These are phyloP conservation scores for Mortierella polycephala DNA, from an alignment of 371 early-diverging fungal genomes.

Conservation along the genomic window DNA sequence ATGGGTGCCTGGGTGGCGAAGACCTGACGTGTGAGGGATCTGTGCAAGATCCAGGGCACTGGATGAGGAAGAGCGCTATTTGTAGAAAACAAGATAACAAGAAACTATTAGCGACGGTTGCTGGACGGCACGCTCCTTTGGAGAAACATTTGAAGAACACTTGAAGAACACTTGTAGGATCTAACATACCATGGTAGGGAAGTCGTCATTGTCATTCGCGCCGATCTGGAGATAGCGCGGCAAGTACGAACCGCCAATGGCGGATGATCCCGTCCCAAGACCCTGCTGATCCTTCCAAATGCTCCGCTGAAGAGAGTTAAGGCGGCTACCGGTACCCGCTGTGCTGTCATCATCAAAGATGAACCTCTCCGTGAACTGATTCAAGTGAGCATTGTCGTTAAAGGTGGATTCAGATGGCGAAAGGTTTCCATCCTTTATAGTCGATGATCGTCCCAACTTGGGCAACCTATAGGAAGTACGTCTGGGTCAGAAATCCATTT, in stretches of 20 bases:
- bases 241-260: conserved; percentile 43
- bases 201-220: conserved; percentile 53
- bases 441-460: conserved; percentile 37
- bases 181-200: conserved; percentile 45
- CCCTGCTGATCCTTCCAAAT: conserved; percentile 50
- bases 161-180: neutral
- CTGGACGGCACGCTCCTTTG: no score
- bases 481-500: neutral
- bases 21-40: conserved; percentile 49
- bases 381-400: conserved; percentile 34
- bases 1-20: conserved; percentile 55
- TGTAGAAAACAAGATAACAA: no score
- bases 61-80: conserved; percentile 51
- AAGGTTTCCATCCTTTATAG: conserved; percentile 19
- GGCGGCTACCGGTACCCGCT: conserved; percentile 17
- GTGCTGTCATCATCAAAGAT: conserved; percentile 43
- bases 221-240: conserved; percentile 56
- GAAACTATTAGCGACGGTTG: no score
- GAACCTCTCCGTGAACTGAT: conserved; percentile 41
- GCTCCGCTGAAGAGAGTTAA: conserved; percentile 31
- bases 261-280: conserved; percentile 31
- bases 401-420: conserved; percentile 42
- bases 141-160: no score
- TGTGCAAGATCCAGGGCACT: conserved; percentile 61
- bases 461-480: conserved; percentile 14